Conservation (phyloP, 2,329 filamentous ascomycete species). For the Sporothrix protearum region DNA sequence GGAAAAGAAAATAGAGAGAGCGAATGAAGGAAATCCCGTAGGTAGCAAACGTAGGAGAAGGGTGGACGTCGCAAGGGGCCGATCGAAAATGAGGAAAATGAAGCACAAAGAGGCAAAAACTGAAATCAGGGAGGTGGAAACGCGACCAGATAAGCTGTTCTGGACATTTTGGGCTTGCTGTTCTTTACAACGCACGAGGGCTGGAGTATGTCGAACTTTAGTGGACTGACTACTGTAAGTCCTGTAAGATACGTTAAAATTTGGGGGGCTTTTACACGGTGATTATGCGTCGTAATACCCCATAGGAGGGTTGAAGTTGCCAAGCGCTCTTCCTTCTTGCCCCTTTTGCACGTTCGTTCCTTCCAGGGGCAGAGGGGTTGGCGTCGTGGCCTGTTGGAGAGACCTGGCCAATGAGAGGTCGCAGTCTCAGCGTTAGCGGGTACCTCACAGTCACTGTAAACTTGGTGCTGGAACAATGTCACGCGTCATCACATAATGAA, state of each 20-base stretch:
- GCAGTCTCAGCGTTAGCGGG: background rate
- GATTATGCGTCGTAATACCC: too few species aligned
- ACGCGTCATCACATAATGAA: conserved; percentile 1
- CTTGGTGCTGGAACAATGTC: background rate
- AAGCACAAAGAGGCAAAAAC: conserved; percentile 12
- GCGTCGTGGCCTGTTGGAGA: background rate
- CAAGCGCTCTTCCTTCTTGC: background rate
- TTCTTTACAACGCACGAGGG: background rate
- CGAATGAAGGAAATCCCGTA: background rate
- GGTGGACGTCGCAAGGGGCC: conserved; percentile 10
- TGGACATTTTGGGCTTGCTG: background rate
- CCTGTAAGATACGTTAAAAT: too few species aligned
- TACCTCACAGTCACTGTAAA: background rate
- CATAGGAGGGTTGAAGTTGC: background rate
- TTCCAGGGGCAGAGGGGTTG: background rate
- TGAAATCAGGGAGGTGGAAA: conserved; percentile 11
- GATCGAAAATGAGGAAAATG: conserved; percentile 4
- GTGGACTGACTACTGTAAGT: background rate
- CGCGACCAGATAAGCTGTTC: conserved; percentile 18
- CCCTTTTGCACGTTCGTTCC: background rate
- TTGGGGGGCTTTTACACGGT: too few species aligned
- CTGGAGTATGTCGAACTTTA: background rate
- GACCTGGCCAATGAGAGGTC: background rate
- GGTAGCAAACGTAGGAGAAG: background rate
- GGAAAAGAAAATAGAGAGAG: background rate